A percentile compares a stretch with the other conserved stretches of the same genome.
phyloP scores from a whole-genome alignment of 208 protist genomes.

The Leptomonas pyrrhocoris region DNA sequence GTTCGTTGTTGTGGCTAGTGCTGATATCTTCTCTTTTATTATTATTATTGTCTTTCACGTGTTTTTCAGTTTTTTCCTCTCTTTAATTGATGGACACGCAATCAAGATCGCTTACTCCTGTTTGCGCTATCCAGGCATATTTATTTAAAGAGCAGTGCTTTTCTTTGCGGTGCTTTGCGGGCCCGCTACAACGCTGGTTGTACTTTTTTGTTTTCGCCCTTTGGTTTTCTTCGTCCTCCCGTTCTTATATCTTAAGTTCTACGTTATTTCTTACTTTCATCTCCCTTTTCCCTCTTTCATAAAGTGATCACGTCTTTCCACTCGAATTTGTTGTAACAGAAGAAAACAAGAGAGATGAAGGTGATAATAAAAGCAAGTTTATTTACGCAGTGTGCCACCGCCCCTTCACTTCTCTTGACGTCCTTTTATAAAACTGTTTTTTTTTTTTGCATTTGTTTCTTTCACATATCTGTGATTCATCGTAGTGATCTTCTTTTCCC shows the following conservation, averaged over 20 bases:
- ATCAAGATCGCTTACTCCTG: neutral
- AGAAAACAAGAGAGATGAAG: no score
- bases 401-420: neutral
- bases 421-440: constrained; percentile 14
- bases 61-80: constrained; percentile 24
- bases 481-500: neutral
- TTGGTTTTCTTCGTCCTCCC: neutral
- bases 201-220: neutral
- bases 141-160: no score
- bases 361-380: no score
- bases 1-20: no score
- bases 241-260: neutral
- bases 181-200: no score
- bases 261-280: neutral
- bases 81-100: neutral
- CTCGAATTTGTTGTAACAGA: no score
- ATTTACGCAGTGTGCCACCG: no score
- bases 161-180: no score
- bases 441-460: constrained; percentile 13
- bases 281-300: constrained; percentile 5
- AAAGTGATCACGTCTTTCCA: no score
- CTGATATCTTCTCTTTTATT: no score
- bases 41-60: constrained; percentile 9
- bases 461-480: neutral
- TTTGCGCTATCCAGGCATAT: neutral